Evolutionary conservation across 768 basidiomycete species (phyloP), one percentile per base, ranked within the genome.

Genomic region (Daedaleopsis sinensis): DNA sequence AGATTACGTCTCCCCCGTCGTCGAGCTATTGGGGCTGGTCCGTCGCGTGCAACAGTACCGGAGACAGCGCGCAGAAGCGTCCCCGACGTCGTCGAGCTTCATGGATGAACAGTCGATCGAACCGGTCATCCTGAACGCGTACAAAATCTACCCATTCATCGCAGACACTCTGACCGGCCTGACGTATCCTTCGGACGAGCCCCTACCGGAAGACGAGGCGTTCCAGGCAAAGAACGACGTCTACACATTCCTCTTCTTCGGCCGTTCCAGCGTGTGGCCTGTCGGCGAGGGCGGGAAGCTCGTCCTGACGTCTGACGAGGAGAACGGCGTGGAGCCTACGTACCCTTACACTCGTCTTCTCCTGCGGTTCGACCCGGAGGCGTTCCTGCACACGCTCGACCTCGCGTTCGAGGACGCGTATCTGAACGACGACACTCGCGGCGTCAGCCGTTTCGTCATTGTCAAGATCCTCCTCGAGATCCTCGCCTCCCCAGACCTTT

Each of bases 351-450:
- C 90, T 27, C 87, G 91, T 8, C 79, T 93, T 13, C 78, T 98
- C 1, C 82, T 98, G 8, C 85, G 81, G 8, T 96, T 96, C 70
- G 95, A 98, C 70, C 83, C 96, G 11, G 97, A 99, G 73, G 91
- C 94, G 0, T 91, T 96, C 71, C 85, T 99, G 11, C 94, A 99
- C 71, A 87, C 91, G 2, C 80, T 99, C 62, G 97, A 99, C 73
- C 87, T 95, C 61, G 94, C 93, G 0, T 96, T 98, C 66, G 97
- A 99, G 73, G 95, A 98, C 66, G 74, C 88, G 1, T 96, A 90
- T 76, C 84, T 98, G 36, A 94, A 96, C 71, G 91, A 93, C 58
- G 84, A 89, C 46, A 78, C 82, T 5, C 81, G 79, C 52, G 77
- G 79, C 27, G 81, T 90, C 55, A 91, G 82, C 65, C 90, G 96